Base-by-base conservation (phyloP, 2,329 filamentous ascomycete species). In the Chrysosporium keratinophilum region DNA sequence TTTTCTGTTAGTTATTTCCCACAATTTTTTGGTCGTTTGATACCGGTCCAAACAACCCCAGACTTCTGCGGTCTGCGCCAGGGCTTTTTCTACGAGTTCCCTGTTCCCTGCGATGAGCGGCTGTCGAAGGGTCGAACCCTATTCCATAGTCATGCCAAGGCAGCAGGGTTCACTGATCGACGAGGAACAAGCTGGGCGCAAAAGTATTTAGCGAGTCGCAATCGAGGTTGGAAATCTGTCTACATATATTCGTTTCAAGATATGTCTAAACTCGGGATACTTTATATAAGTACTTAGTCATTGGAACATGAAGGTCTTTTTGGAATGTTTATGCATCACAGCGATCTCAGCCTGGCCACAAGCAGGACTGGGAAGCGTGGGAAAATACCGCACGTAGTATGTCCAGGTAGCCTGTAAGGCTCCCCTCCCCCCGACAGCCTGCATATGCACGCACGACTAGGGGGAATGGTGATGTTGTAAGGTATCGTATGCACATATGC, bases 341-440 rank as follows among this genome's bases (percentile, higher is more conserved):
- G 34, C 23, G 19, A 2, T 15, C 28, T 42, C 40, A 37, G 19
- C 14, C 2, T 2, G 5, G 33, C 20, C 14, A 39, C 37, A 15
- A 9, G 7, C 17, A 33, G 15, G 31, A 31, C 17, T 14, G 31
- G 10, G 6, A 37, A 48, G 17, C 45, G 15, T 20, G 45, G 37
- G 33, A 46, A 52, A 52, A 46, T 52, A 46, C 42, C 50, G 50
- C 50, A 52, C 23, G n/a, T 28, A 28, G 23, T 28, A 28, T 28
- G 23, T 28, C 23, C 23, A 28, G 23, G 23, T 7, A 28, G 23
- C 23, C 23, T 28, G 12, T 39, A 31, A 28, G 15, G 28, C 34
- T 41, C 17, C 46, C 14, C 5, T 10, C 35, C 17, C n/a, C 42
- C 50, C 40, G 41, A 33, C 33, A 52, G 17, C n/a, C n/a, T 52